phyloP scores from a whole-genome alignment of 2,329 filamentous ascomycete genomes.

The Colletotrichum sp. region DNA sequence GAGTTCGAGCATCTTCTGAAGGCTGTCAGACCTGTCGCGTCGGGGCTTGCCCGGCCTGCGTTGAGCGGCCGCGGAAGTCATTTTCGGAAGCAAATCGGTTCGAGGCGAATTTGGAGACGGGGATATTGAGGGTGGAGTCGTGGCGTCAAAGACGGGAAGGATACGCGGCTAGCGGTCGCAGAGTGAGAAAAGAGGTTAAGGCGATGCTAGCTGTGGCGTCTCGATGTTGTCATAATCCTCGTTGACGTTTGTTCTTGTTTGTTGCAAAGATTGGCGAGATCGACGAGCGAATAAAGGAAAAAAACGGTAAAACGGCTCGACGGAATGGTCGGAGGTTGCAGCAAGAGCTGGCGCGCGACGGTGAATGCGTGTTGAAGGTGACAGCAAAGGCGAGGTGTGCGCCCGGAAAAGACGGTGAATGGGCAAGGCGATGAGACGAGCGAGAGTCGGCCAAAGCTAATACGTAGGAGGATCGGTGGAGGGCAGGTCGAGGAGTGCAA shows the following conservation, averaged over 20 bases:
- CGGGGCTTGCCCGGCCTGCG: neutral
- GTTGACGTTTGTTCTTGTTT: neutral
- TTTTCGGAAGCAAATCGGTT: neutral
- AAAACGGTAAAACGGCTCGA: neutral
- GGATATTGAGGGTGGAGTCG: neutral
- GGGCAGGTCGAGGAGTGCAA: neutral
- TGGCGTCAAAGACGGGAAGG: neutral
- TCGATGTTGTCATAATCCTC: neutral
- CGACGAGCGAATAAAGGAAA: neutral
- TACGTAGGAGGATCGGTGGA: neutral
- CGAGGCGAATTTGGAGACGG: neutral
- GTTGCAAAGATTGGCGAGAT: neutral
- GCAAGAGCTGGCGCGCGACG: neutral
- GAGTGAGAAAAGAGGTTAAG: neutral
- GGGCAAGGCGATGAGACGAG: neutral
- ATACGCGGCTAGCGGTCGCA: neutral
- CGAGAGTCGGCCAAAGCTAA: neutral
- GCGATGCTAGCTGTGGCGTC: neutral
- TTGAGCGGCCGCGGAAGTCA: constrained; percentile 1
- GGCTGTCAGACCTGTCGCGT: constrained; percentile 35
- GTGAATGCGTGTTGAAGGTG: neutral
- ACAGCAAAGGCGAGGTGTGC: neutral
- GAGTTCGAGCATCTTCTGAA: constrained; percentile 64
- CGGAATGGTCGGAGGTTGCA: neutral
- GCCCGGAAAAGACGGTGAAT: constrained; percentile 10